phyloP scores from a whole-genome alignment of 2,329 filamentous ascomycete species.

The Fusarium denticulatum region DNA sequence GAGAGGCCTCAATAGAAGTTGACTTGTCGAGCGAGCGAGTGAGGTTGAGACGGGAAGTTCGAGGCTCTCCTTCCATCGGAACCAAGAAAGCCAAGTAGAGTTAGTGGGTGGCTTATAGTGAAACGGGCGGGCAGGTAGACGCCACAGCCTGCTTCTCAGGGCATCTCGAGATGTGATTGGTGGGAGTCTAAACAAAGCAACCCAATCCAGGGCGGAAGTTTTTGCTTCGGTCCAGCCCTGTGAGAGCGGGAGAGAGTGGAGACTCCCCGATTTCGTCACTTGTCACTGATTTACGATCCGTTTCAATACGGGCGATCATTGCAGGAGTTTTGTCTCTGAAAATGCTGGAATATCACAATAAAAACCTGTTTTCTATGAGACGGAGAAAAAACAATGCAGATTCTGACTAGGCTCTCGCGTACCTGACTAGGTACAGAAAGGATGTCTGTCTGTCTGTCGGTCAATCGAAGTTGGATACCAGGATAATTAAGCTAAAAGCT shows the following conservation, averaged over 20 bases:
- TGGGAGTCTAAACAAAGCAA: constrained; percentile 12
- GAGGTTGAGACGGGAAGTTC: constrained; percentile 10
- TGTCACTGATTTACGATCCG: not conserved
- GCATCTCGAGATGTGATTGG: constrained; percentile 15
- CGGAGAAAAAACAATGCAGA: not conserved
- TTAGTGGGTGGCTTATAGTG: constrained; percentile 20
- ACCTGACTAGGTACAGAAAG: constrained; percentile 11
- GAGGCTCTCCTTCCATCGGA: constrained; percentile 13
- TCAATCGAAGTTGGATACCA: not conserved
- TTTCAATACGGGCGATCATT: not conserved
- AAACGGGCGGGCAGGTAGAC: constrained; percentile 30
- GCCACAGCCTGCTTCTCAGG: constrained; percentile 31
- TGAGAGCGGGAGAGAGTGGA: constrained; percentile 28
- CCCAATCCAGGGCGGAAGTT: constrained; percentile 20
- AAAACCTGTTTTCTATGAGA: not conserved
- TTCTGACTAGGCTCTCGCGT: constrained; percentile 9
- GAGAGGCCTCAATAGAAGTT: constrained; percentile 2
- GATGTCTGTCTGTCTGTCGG: not conserved
- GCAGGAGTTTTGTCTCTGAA: not conserved
- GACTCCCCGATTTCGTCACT: not conserved
- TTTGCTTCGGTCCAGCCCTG: constrained; percentile 33
- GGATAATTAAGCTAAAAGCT: constrained; percentile 19
- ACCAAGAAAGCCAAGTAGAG: constrained; percentile 1
- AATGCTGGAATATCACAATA: too few species aligned
- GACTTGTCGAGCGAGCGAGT: not conserved